Percentiles rank a stretch among this genome's conserved stretches.
Evolutionary conservation across 768 basidiomycete genomes (phyloP).

Genomic region (Chalciporus chontae): DNA sequence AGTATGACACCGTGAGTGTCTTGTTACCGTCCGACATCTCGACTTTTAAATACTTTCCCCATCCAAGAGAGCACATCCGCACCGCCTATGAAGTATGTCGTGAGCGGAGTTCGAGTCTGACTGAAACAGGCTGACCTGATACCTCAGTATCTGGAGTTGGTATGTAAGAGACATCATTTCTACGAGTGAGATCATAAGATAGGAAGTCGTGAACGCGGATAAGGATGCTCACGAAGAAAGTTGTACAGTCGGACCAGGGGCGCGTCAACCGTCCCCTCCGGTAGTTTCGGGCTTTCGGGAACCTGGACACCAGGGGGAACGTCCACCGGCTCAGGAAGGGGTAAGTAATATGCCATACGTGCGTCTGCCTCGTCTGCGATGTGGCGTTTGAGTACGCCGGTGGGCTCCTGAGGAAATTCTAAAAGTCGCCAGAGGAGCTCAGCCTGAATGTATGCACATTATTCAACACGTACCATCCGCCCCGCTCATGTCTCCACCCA

Average conservation of each 20-base stretch:
- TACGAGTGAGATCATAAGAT: slow-evolving; percentile 27
- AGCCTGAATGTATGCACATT: neutral
- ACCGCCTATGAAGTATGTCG: slow-evolving; percentile 43
- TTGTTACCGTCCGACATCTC: slow-evolving; percentile 68
- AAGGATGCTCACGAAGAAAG: slow-evolving; percentile 69
- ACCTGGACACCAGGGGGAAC: slow-evolving; percentile 40
- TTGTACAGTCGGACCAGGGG: slow-evolving; percentile 86
- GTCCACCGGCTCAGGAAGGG: slow-evolving; percentile 39
- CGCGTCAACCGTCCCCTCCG: slow-evolving; percentile 65
- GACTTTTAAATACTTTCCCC: slow-evolving; percentile 73
- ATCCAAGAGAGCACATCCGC: slow-evolving; percentile 80
- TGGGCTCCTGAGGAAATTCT: slow-evolving; percentile 76
- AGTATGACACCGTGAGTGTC: slow-evolving; percentile 74
- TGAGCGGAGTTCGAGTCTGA: neutral
- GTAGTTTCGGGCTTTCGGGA: slow-evolving; percentile 47
- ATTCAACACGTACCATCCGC: slow-evolving; percentile 51
- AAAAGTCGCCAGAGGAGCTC: neutral
- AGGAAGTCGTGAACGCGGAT: neutral
- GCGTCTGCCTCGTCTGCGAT: slow-evolving; percentile 72
- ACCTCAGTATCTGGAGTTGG: slow-evolving; percentile 86
- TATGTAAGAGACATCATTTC: slow-evolving; percentile 92
- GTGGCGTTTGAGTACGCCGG: slow-evolving; percentile 57
- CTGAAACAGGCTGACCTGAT: slow-evolving; percentile 45
- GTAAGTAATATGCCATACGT: slow-evolving; percentile 62
- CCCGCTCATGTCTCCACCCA: slow-evolving; percentile 71